Percentiles rank a stretch among this genome's conserved stretches.
Evolutionary conservation across 306 rosid genomes (phyloP).

Genomic region (Acacia melanoxylon): DNA sequence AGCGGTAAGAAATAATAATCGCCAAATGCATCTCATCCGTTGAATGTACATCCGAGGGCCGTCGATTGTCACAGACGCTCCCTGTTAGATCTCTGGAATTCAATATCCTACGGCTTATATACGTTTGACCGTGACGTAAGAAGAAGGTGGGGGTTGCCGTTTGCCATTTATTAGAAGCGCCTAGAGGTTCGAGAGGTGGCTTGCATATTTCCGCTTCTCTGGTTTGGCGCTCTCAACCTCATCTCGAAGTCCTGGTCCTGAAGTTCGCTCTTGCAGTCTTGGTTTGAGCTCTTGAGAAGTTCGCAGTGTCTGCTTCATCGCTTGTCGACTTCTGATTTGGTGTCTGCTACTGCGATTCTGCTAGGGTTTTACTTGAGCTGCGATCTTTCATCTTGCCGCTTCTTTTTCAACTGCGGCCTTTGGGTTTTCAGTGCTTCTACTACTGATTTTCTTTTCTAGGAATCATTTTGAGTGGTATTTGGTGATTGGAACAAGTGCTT

Average conservation of each 20-base stretch:
- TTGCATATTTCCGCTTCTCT: background rate
- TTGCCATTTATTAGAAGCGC: background rate
- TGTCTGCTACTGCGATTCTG: background rate
- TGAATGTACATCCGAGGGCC: slow-evolving; percentile 5
- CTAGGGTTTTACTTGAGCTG: slow-evolving; percentile 26
- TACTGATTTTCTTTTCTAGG: background rate
- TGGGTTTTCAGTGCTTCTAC: background rate
- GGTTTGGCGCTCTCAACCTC: background rate
- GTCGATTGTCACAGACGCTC: background rate
- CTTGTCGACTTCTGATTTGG: background rate
- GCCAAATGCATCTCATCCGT: background rate
- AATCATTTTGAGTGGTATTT: background rate
- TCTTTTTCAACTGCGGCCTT: background rate
- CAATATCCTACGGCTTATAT: background rate
- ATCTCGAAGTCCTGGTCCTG: background rate
- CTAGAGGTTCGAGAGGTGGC: background rate
- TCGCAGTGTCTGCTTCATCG: background rate
- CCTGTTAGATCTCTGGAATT: background rate
- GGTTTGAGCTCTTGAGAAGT: background rate
- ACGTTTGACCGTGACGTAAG: background rate
- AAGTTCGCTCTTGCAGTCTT: background rate
- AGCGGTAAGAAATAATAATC: background rate
- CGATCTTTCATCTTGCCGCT: slow-evolving; percentile 1
- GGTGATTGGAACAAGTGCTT: background rate
- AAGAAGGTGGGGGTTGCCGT: background rate